phyloP scores from a whole-genome alignment of 768 basidiomycete genomes.

The Leccinum longicurvipes region DNA sequence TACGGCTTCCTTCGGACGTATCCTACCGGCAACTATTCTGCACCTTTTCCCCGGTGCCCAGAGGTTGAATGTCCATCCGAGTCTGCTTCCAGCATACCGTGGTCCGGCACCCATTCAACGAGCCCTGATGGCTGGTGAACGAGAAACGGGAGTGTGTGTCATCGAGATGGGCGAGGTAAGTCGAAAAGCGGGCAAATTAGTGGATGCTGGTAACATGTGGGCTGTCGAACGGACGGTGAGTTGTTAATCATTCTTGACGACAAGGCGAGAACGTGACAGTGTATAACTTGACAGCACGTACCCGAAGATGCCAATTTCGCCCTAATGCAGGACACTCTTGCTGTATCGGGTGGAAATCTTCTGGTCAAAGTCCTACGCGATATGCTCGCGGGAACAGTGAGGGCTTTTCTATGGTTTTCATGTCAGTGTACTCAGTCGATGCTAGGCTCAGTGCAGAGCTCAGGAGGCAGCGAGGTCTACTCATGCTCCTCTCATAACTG shows the following conservation, averaged over 20 bases:
- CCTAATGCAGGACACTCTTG: slow-evolving; percentile 56
- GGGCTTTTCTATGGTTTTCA: slow-evolving; percentile 3
- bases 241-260: slow-evolving; percentile 3
- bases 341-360: slow-evolving; percentile 60
- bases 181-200: slow-evolving; percentile 48
- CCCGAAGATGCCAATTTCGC: slow-evolving; percentile 50
- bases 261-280: background rate
- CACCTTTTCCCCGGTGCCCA: slow-evolving; percentile 53
- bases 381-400: slow-evolving; percentile 55
- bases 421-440: background rate
- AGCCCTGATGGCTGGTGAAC: slow-evolving; percentile 64
- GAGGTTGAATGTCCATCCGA: slow-evolving; percentile 87
- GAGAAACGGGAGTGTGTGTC: slow-evolving; percentile 75
- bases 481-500: slow-evolving; percentile 44
- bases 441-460: slow-evolving; percentile 46
- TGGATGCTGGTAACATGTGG: slow-evolving; percentile 79
- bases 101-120: slow-evolving; percentile 91
- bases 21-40: slow-evolving; percentile 64
- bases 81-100: slow-evolving; percentile 81
- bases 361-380: slow-evolving; percentile 68
- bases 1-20: slow-evolving; percentile 90
- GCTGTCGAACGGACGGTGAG: slow-evolving; percentile 51
- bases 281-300: slow-evolving; percentile 42
- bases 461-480: slow-evolving; percentile 40
- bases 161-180: slow-evolving; percentile 65